Evolutionary conservation across 257 asterid species (phyloP).

Genomic region (Solanum paucissectum): DNA sequence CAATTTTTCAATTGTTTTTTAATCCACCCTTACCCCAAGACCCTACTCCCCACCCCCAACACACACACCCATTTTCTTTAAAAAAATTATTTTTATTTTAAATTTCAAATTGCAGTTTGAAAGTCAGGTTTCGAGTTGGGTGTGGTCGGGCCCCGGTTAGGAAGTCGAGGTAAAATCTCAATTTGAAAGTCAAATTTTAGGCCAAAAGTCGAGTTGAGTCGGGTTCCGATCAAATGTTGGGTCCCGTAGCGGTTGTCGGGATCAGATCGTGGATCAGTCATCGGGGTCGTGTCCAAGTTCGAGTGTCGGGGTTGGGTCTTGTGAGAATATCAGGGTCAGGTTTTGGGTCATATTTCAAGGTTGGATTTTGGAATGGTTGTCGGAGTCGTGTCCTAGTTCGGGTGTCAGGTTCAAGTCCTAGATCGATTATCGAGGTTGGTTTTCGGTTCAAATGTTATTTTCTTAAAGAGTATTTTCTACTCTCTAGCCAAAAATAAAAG

Average conservation of each 20-base stretch:
- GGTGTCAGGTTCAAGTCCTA: neutral
- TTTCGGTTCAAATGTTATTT: neutral
- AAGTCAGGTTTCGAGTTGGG: no score
- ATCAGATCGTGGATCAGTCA: neutral
- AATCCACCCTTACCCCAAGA: no score
- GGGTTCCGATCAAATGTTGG: neutral
- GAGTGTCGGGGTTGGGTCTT: neutral
- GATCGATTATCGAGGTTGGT: neutral
- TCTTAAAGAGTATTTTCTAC: no score
- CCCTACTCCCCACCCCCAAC: no score
- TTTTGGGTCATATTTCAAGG: neutral
- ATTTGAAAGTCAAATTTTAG: no score
- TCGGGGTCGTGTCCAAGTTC: neutral
- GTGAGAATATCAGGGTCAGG: neutral
- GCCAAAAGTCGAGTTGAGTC: no score
- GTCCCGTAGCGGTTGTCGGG: neutral
- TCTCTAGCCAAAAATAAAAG: no score
- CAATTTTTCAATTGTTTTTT: no score
- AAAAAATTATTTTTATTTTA: no score
- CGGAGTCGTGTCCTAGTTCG: neutral
- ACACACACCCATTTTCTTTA: no score
- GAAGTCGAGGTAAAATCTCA: no score
- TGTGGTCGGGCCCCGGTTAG: no score
- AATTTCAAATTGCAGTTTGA: neutral
- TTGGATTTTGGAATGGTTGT: neutral